Evolutionary conservation across 1,284 basidiomycete species (phyloP).

Genomic region (Cryptococcus jaspeensis): DNA sequence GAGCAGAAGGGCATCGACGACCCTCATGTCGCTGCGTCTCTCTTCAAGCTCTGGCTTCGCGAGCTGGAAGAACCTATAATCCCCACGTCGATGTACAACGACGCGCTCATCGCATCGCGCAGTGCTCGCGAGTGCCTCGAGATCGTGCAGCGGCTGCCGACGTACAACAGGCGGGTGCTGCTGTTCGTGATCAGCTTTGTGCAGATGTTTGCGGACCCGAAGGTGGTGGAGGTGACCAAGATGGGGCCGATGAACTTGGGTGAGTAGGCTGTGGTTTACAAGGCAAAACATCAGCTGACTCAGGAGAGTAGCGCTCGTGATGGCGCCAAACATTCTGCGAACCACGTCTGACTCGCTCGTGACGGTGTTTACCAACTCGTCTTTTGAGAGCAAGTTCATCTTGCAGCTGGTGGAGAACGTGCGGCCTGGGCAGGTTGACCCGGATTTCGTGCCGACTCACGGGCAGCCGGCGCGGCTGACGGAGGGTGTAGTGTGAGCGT

Average conservation of each 20-base stretch:
- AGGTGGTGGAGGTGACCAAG: slow-evolving; percentile 69
- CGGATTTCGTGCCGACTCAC: slow-evolving; percentile 57
- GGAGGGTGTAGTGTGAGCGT: neutral
- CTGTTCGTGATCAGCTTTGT: slow-evolving; percentile 84
- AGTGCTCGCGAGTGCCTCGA: slow-evolving; percentile 67
- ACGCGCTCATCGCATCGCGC: slow-evolving; percentile 60
- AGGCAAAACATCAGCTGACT: slow-evolving; percentile 51
- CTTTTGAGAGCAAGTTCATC: slow-evolving; percentile 83
- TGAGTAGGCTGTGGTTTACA: slow-evolving; percentile 12
- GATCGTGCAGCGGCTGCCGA: slow-evolving; percentile 73
- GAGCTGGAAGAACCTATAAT: slow-evolving; percentile 85
- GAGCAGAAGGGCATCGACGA: slow-evolving; percentile 65
- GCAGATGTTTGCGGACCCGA: slow-evolving; percentile 78
- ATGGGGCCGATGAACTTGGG: slow-evolving; percentile 63
- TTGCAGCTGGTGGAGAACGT: slow-evolving; percentile 76
- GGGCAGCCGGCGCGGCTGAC: slow-evolving; percentile 9
- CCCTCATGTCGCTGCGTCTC: slow-evolving; percentile 78
- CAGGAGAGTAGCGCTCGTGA: slow-evolving; percentile 70
- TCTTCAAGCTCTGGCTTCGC: slow-evolving; percentile 87
- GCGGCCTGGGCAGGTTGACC: slow-evolving; percentile 68
- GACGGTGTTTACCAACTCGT: slow-evolving; percentile 82
- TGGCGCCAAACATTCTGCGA: slow-evolving; percentile 82
- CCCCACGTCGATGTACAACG: slow-evolving; percentile 68
- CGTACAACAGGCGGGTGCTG: slow-evolving; percentile 76
- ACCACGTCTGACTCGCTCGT: slow-evolving; percentile 78